Percentiles rank a stretch among this genome's conserved stretches.
Evolutionary conservation across 192 early-diverging fungal species (phyloP).

Genomic region (Paraglomus brasilianum): DNA sequence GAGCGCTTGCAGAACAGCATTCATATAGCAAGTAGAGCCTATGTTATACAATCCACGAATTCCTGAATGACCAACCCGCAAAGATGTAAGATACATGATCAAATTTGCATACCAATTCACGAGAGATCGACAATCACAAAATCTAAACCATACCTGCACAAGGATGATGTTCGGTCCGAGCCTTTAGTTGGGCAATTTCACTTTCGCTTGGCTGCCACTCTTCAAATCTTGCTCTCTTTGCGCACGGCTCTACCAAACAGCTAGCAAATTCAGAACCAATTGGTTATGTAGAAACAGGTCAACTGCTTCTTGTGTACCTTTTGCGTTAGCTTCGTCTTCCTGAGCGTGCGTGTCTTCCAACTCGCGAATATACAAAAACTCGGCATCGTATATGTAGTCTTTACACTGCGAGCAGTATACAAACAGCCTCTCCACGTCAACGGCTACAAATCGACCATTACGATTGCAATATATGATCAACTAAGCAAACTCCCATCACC

Average conservation of each 20-base stretch:
- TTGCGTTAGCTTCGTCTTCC: constrained; percentile 37
- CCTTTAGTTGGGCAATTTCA: constrained; percentile 54
- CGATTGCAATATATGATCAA: not conserved
- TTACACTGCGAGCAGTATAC: constrained; percentile 21
- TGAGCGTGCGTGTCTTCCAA: constrained; percentile 8
- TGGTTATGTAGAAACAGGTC: not conserved
- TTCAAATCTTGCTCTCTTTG: constrained; percentile 42
- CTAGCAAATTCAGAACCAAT: constrained; percentile 2
- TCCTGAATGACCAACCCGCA: constrained; percentile 46
- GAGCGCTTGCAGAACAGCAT: constrained; percentile 87
- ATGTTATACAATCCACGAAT: constrained; percentile 90
- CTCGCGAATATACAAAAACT: not conserved
- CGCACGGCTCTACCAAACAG: constrained; percentile 52
- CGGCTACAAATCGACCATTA: not conserved
- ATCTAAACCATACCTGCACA: constrained; percentile 54
- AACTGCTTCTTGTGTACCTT: too few species aligned
- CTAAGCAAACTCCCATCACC: not conserved
- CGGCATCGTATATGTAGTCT: constrained; percentile 36
- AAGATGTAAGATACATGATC: constrained; percentile 36
- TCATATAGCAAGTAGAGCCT: constrained; percentile 96
- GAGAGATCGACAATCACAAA: too few species aligned
- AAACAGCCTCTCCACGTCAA: constrained; percentile 26
- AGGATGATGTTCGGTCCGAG: constrained; percentile 39
- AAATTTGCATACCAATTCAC: not conserved
- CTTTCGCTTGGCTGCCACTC: constrained; percentile 60